Base-by-base conservation (phyloP, 352 stramenopile species). In the Halophytophthora polymorphica region DNA sequence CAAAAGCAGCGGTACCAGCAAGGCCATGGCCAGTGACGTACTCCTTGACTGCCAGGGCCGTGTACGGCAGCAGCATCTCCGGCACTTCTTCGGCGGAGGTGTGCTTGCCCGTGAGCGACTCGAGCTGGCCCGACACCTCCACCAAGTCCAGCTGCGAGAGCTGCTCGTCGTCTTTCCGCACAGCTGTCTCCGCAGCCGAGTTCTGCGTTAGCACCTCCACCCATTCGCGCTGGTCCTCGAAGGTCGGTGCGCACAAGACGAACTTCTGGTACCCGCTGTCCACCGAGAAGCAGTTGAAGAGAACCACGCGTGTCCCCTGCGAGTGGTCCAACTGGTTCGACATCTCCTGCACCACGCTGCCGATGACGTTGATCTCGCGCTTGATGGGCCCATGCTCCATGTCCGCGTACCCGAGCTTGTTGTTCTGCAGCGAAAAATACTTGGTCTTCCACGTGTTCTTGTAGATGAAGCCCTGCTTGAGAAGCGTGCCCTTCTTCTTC, bases 381-480 rank as follows among this genome's bases (percentile, higher is more conserved):
- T 95, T 95, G 64, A 93, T 83, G 18, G 82, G 66, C 1, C 85
- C 85, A 36, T 86, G 77, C 46, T 95, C 85, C 2, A 68, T 73
- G 56, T 95, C 85, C 0, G 71, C 58, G 46, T 95, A 95, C 4
- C 77, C 83, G 10, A 95, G 50, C 40, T 93, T 92, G 71, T 93
- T 93, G 55, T 95, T 93, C 53, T 90, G 79, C 13, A 95, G 52
- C 13, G 79, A 93, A 19, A 95, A 90, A 58, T 76, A 92, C 40
- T 90, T 93, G 40, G 74, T 72, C 61, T 92, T 90, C 85, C 85
- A 95, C 47, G 85, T 90, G 64, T 90, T 93, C 61, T 93, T 93
- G 74, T 95, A 93, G 47, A 95, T 88, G 55, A 93, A 93, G 8
- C 83, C 83, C 51, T 95, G 85, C 58, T 95, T 95, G 6, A 95